Percentiles rank a stretch among this genome's conserved stretches.
phyloP scores from a whole-genome alignment of 2,329 filamentous ascomycete species.

The Boeremia exigua region DNA sequence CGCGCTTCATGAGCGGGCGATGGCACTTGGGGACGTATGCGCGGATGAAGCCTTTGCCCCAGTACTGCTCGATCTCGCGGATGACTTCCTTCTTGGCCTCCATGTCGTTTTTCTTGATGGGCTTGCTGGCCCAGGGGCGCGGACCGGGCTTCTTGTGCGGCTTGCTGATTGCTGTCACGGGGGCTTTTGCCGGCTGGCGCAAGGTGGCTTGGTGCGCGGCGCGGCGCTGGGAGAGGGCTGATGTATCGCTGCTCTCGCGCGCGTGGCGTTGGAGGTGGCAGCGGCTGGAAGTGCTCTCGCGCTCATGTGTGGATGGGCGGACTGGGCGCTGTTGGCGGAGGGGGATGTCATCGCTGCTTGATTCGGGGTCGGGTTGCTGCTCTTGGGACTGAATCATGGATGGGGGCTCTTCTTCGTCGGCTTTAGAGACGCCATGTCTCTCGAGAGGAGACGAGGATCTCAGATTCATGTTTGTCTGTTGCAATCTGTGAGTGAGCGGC shows the following conservation, averaged over 20 bases:
- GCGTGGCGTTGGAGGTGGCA: neutral
- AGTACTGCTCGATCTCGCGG: slow-evolving; percentile 33
- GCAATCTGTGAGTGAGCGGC: neutral
- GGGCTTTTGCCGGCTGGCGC: slow-evolving; percentile 4
- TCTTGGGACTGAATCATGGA: slow-evolving; percentile 2
- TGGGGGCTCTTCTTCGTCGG: neutral
- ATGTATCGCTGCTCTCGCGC: neutral
- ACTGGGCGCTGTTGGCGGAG: slow-evolving; percentile 8
- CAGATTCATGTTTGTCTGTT: neutral
- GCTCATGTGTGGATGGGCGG: neutral
- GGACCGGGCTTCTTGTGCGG: slow-evolving; percentile 27
- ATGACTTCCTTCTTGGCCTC: slow-evolving; percentile 33
- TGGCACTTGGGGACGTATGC: slow-evolving; percentile 39
- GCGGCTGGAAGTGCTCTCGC: neutral
- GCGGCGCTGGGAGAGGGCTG: neutral
- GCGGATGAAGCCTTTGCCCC: slow-evolving; percentile 38
- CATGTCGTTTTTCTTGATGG: slow-evolving; percentile 36
- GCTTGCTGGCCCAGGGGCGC: slow-evolving; percentile 21
- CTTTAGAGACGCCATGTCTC: neutral
- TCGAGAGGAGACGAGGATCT: neutral
- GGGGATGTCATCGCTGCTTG: slow-evolving; percentile 18
- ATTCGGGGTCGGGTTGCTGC: neutral
- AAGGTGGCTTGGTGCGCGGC: neutral
- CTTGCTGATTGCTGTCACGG: slow-evolving; percentile 6
- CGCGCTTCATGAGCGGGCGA: slow-evolving; percentile 34